These are phyloP conservation scores for Dendrothele bispora DNA, from an alignment of 768 basidiomycete genomes.

Conservation along the genomic window DNA sequence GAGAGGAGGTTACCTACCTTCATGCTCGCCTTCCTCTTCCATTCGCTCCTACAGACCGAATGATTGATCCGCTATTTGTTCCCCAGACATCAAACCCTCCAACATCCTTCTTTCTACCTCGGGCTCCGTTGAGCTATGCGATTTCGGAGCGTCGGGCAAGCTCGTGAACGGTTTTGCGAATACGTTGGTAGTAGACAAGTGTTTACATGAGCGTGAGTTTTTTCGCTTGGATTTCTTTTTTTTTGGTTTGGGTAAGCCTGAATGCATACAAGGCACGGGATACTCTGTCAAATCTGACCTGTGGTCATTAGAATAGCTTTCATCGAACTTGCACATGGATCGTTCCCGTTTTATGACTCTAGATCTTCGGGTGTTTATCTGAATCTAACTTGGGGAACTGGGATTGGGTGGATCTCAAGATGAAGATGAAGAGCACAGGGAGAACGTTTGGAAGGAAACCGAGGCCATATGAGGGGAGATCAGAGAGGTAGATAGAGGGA, in stretches of 20 bases:
- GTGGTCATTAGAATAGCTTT: conserved; percentile 96
- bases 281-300: conserved; percentile 99
- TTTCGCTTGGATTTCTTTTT: conserved; percentile 25
- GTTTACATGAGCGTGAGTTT: conserved; percentile 94
- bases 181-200: conserved; percentile 97
- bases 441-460: too few species aligned
- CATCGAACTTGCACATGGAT: conserved; percentile 96
- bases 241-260: conserved; percentile 65
- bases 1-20: too few species aligned
- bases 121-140: conserved; percentile 98
- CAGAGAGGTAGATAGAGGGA: too few species aligned
- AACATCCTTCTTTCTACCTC: conserved; percentile 94
- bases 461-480: too few species aligned
- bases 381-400: too few species aligned
- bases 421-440: too few species aligned
- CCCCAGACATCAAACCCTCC: conserved; percentile 94
- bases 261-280: conserved; percentile 97
- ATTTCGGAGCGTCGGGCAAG: conserved; percentile 98
- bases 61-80: too few species aligned
- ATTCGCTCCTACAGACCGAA: too few species aligned
- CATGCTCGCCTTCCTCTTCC: too few species aligned
- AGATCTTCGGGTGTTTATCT: too few species aligned
- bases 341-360: conserved; percentile 93
- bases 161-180: conserved; percentile 98
- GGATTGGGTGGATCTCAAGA: too few species aligned